Evolutionary conservation across 2,329 filamentous ascomycete species (phyloP).

Genomic region (Grosmannia huntii): DNA sequence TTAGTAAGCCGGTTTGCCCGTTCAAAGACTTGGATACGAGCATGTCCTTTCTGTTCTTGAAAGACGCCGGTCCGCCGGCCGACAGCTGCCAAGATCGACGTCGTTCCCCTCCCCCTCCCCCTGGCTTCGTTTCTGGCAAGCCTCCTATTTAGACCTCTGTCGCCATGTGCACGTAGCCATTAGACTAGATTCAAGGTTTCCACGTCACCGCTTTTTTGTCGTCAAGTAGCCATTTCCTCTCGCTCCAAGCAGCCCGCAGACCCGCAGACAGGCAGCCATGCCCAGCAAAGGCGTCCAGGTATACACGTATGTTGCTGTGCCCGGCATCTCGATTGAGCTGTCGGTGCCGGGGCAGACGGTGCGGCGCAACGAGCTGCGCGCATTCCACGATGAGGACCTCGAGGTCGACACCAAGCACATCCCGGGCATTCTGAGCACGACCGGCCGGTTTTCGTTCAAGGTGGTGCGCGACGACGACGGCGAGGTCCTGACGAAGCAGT

Average conservation of each 20-base stretch:
- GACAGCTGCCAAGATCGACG: not conserved
- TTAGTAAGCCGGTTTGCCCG: too few species aligned
- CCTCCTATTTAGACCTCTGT: not conserved
- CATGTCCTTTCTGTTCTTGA: too few species aligned
- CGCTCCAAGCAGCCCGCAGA: not conserved
- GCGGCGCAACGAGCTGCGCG: slow-evolving; percentile 19
- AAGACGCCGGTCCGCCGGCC: too few species aligned
- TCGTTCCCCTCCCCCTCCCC: too few species aligned
- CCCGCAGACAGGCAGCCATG: slow-evolving; percentile 20
- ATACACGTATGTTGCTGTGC: slow-evolving; percentile 26
- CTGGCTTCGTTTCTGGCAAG: not conserved
- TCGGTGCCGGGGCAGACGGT: slow-evolving; percentile 27
- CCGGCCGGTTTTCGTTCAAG: slow-evolving; percentile 30
- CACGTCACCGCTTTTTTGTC: not conserved
- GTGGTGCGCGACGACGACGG: slow-evolving; percentile 21
- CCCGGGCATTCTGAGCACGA: slow-evolving; percentile 26
- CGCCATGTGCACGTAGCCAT: not conserved
- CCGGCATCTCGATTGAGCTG: slow-evolving; percentile 28
- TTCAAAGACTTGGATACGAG: too few species aligned
- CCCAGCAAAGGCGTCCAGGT: slow-evolving; percentile 27
- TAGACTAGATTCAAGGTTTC: not conserved
- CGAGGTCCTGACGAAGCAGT: slow-evolving; percentile 27
- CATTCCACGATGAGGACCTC: slow-evolving; percentile 25
- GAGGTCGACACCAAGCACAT: slow-evolving; percentile 33
- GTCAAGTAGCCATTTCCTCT: not conserved